phyloP scores from a whole-genome alignment of 192 early-diverging fungal genomes.

The Gryganskiella cystojenkinii region DNA sequence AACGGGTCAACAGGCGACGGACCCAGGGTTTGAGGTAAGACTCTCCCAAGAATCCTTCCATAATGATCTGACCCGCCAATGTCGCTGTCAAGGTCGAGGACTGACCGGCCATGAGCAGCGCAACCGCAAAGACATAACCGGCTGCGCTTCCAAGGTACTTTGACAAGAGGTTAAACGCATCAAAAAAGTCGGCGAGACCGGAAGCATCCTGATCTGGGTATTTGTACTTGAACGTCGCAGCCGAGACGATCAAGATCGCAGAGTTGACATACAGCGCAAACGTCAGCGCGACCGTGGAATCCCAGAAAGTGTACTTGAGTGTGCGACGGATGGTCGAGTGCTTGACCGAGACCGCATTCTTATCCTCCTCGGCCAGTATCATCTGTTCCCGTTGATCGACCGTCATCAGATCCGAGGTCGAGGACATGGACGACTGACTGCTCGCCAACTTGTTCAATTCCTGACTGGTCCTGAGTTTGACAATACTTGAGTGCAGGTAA shows the following conservation, averaged over 20 bases:
- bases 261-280: slow-evolving; percentile 83
- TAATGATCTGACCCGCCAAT: slow-evolving; percentile 87
- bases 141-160: slow-evolving; percentile 70
- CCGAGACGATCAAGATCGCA: slow-evolving; percentile 82
- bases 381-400: slow-evolving; percentile 8
- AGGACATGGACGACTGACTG: slow-evolving; percentile 27
- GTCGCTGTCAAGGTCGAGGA: slow-evolving; percentile 84
- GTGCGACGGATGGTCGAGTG: slow-evolving; percentile 56
- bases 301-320: slow-evolving; percentile 67
- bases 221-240: slow-evolving; percentile 75
- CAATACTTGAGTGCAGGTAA: slow-evolving; percentile 81
- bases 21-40: slow-evolving; percentile 70
- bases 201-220: slow-evolving; percentile 29
- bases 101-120: slow-evolving; percentile 81
- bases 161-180: slow-evolving; percentile 70
- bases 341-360: slow-evolving; percentile 30
- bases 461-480: slow-evolving; percentile 64
- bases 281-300: slow-evolving; percentile 72
- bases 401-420: slow-evolving; percentile 39
- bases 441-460: slow-evolving; percentile 28
- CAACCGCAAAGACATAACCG: slow-evolving; percentile 78
- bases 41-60: slow-evolving; percentile 80
- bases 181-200: slow-evolving; percentile 71
- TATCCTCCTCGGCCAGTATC: slow-evolving; percentile 17
- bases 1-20: slow-evolving; percentile 75